These are phyloP conservation scores for Plasmodium gaboni DNA, from an alignment of 169 alveolate species.

Conservation along the genomic window DNA sequence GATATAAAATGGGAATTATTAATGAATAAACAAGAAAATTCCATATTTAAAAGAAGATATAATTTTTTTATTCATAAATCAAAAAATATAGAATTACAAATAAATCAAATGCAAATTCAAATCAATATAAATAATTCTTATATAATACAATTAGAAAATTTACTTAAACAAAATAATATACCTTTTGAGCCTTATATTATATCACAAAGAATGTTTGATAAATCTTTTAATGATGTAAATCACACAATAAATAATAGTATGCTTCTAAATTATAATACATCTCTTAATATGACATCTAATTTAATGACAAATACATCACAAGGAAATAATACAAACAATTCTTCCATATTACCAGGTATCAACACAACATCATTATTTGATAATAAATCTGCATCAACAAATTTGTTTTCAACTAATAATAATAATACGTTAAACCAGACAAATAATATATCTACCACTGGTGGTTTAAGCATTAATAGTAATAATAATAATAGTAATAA, in stretches of 20 bases:
- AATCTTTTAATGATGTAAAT: conserved; percentile 7
- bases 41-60: conserved; percentile 59
- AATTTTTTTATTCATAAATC: conserved; percentile 51
- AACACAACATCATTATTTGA: not conserved
- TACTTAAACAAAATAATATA: conserved; percentile 19
- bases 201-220: conserved; percentile 48
- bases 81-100: conserved; percentile 38
- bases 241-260: not conserved
- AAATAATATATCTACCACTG: not conserved
- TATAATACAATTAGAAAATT: conserved; percentile 34
- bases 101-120: conserved; percentile 39
- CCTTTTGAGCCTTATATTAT: conserved; percentile 57
- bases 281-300: not conserved
- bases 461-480: not conserved
- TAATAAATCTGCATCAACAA: not conserved
- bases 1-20: conserved; percentile 41
- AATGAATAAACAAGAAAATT: conserved; percentile 64
- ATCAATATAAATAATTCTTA: conserved; percentile 10
- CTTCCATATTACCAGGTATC: not conserved
- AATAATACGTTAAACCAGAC: not conserved
- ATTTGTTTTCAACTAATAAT: conserved; percentile 4
- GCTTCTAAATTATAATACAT: not conserved
- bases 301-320: not conserved
- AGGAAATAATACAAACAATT: not conserved
- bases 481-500: not conserved